Base-by-base conservation (phyloP, 352 stramenopile species). In the Phytophthora tubulina region DNA sequence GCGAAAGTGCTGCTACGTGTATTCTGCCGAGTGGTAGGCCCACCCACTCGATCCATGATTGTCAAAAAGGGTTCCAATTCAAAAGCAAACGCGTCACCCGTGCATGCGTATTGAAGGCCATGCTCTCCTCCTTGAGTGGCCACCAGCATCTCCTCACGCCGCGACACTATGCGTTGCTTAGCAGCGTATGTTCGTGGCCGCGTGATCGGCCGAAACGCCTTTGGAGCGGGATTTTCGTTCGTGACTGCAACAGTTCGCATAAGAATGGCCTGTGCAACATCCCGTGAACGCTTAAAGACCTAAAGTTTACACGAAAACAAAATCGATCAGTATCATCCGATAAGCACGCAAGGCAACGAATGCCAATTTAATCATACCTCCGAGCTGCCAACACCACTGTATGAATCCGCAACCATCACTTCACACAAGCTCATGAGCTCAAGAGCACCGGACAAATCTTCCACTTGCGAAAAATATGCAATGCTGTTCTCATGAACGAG, bases 401-500 rank as follows among this genome's bases (percentile, higher is more conserved):
- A 96, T 2, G 84, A 84, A 17, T 81, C 70, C 0, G 79, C 68
- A 9, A 94, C 50, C 58, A 91, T 79, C 31, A 73, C 81, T 52
- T 95, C 86, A 1, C 82, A 85, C 46, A 88, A 70, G 61, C 89
- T 96, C 70, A 96, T 86, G 5, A 92, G 38, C 13, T 90, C 81
- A 3, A 93, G 17, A n/a, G 88, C 86, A 33, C 81, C 63, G 0
- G 72, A 74, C 1, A 95, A 53, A 17, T 95, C 85, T 31, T 92
- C 88, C 27, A 96, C 84, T 70, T 92, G 72, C 0, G 88, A 85
- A 64, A 93, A 96, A 46, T 88, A 94, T 1, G 67, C 68, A 41
- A 85, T 68, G 33, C 79, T 90, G 67, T 96, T 96, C 31, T 90
- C 82, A 61, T 95, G 84, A 32, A 96, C 68, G 8, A 93, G 78